Conservation (phyloP, 2,329 filamentous ascomycete species). For the Thermochaetoides dissita region DNA sequence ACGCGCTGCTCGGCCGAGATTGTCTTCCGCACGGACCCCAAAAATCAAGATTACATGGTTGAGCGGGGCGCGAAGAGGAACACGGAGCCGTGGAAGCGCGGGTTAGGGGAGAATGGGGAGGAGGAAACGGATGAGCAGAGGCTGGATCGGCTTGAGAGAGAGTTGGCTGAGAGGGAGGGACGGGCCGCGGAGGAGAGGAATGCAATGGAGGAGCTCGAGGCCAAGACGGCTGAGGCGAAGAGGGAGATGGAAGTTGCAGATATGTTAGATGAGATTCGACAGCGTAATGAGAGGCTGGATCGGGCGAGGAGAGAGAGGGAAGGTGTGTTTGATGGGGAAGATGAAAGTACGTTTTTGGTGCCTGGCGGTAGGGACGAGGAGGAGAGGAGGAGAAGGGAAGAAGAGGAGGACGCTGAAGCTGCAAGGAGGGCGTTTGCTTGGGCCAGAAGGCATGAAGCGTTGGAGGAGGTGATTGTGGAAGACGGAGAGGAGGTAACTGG, state of each 20-base stretch:
- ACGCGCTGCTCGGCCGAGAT: constrained; percentile 78
- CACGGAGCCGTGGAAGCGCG: constrained; percentile 75
- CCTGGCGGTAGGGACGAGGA: constrained; percentile 30
- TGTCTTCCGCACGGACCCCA: constrained; percentile 87
- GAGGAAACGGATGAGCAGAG: constrained; percentile 80
- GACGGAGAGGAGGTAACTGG: constrained; percentile 16
- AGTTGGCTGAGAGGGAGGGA: constrained; percentile 50
- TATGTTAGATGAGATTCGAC: constrained; percentile 86
- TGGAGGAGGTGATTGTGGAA: constrained; percentile 36
- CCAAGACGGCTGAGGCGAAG: constrained; percentile 84
- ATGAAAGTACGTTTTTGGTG: too few relatives aligned
- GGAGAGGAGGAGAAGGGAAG: constrained; percentile 49
- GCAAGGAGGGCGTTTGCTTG: constrained; percentile 65
- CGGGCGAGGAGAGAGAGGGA: constrained; percentile 54
- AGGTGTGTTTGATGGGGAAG: too few relatives aligned
- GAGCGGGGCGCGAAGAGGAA: constrained; percentile 79
- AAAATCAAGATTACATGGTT: constrained; percentile 68
- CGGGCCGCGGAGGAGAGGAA: constrained; percentile 67
- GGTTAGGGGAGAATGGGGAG: constrained; percentile 39
- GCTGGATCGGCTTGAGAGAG: constrained; percentile 67
- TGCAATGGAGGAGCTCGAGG: constrained; percentile 89
- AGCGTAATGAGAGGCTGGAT: constrained; percentile 77
- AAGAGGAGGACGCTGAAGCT: constrained; percentile 71
- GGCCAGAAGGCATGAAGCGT: constrained; percentile 33
- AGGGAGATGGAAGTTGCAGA: constrained; percentile 94